Conservation (phyloP, 164 flowering plant genomes). For the Sextonia rubra region DNA sequence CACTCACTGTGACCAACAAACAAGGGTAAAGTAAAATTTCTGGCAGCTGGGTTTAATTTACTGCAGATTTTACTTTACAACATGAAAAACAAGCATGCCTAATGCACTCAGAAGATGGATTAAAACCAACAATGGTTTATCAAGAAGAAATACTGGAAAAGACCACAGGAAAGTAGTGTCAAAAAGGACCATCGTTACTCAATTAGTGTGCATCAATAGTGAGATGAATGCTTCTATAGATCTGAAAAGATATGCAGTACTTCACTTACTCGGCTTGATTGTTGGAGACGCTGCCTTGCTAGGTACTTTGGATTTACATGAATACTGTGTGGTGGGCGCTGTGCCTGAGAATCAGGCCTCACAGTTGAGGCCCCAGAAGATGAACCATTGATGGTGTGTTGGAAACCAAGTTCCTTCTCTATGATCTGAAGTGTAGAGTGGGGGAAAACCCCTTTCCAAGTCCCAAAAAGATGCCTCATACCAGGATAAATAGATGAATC, state of each 20-base stretch:
- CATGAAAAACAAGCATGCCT: too few species aligned
- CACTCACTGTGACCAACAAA: too few species aligned
- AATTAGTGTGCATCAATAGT: too few species aligned
- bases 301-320: slow-evolving; percentile 97
- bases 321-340: slow-evolving; percentile 78
- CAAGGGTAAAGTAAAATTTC: too few species aligned
- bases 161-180: neutral
- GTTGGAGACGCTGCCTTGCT: slow-evolving; percentile 86
- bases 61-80: too few species aligned
- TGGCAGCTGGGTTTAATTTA: too few species aligned
- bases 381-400: slow-evolving; percentile 46
- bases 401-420: slow-evolving; percentile 81
- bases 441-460: slow-evolving; percentile 96
- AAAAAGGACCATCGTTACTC: too few species aligned
- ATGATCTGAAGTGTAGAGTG: slow-evolving; percentile 70
- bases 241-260: neutral
- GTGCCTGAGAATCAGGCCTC: slow-evolving; percentile 62
- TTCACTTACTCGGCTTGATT: slow-evolving; percentile 59
- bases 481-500: slow-evolving; percentile 66
- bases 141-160: too few species aligned
- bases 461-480: slow-evolving; percentile 97
- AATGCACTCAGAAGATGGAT: too few species aligned
- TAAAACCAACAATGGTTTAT: too few species aligned
- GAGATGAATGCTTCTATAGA: neutral
- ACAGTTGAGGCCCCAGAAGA: slow-evolving; percentile 49